Evolutionary conservation across 306 rosid genomes (phyloP).

Genomic region (Abrus precatorius): DNA sequence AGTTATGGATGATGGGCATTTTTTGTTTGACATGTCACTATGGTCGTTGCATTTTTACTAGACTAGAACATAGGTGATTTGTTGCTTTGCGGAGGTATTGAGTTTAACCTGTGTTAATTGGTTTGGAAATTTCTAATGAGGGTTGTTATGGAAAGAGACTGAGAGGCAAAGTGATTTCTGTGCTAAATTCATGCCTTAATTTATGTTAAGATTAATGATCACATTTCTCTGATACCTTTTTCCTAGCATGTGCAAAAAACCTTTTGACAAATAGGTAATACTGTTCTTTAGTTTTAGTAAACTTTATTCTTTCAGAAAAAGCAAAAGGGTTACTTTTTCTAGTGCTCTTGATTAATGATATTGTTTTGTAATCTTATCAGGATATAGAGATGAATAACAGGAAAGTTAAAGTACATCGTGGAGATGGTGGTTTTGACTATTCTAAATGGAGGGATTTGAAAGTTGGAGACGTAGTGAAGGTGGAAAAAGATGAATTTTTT

Average conservation of each 20-base stretch:
- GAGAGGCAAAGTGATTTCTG: constrained; percentile 3
- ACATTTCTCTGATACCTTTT: not conserved
- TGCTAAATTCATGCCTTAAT: constrained; percentile 11
- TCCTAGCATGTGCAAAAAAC: not conserved
- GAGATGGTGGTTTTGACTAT: constrained; percentile 64
- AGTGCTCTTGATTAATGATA: constrained; percentile 46
- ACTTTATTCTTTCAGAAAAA: not conserved
- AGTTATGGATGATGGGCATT: not conserved
- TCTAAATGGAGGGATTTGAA: constrained; percentile 91
- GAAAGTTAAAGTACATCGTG: constrained; percentile 73
- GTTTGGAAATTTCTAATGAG: constrained; percentile 17
- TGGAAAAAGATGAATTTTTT: constrained; percentile 88
- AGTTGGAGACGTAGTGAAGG: constrained; percentile 93
- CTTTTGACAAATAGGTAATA: constrained; percentile 1
- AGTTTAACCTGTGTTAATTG: constrained; percentile 8
- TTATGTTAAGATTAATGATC: not conserved
- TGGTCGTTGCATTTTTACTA: not conserved
- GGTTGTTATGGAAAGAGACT: not conserved
- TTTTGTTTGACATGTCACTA: not conserved
- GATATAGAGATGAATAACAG: constrained; percentile 96
- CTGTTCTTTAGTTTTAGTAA: not conserved
- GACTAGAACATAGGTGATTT: constrained; percentile 23
- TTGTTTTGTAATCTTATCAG: constrained; percentile 58
- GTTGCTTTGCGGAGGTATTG: not conserved
- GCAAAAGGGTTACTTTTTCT: not conserved